These are phyloP conservation scores for Entamoeba dispar DNA, from an alignment of 208 protist genomes.

Conservation along the genomic window DNA sequence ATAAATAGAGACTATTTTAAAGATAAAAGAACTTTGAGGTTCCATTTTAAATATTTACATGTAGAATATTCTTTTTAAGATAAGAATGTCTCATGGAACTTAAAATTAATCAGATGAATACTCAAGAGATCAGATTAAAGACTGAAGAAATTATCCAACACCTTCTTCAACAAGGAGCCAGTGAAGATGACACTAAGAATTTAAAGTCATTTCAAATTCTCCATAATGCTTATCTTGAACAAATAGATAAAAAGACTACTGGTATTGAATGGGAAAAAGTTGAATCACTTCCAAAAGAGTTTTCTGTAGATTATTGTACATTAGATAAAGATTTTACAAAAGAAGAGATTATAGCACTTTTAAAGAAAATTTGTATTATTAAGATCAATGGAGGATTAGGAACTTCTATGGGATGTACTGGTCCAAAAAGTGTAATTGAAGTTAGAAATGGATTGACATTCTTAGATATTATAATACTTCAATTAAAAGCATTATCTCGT, in stretches of 20 bases:
- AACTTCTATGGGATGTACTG: conserved; percentile 65
- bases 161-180: background rate
- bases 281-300: background rate
- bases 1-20: too few relatives aligned
- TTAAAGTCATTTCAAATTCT: background rate
- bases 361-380: conserved; percentile 14
- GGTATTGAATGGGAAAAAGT: background rate
- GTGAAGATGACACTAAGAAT: background rate
- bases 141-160: background rate
- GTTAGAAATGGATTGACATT: conserved; percentile 74
- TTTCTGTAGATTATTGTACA: background rate
- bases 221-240: background rate
- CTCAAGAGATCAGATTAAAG: background rate
- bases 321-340: background rate
- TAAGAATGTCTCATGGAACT: too few relatives aligned
- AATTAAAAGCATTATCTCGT: conserved; percentile 63
- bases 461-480: conserved; percentile 76
- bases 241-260: background rate
- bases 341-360: background rate
- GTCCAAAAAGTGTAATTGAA: conserved; percentile 60
- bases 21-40: too few relatives aligned
- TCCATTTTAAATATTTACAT: too few relatives aligned
- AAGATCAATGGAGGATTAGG: conserved; percentile 45
- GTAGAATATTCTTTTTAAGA: too few relatives aligned
- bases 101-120: background rate